Base-by-base conservation (phyloP, 2,329 filamentous ascomycete species). In the Arachnopeziza araneosa region DNA sequence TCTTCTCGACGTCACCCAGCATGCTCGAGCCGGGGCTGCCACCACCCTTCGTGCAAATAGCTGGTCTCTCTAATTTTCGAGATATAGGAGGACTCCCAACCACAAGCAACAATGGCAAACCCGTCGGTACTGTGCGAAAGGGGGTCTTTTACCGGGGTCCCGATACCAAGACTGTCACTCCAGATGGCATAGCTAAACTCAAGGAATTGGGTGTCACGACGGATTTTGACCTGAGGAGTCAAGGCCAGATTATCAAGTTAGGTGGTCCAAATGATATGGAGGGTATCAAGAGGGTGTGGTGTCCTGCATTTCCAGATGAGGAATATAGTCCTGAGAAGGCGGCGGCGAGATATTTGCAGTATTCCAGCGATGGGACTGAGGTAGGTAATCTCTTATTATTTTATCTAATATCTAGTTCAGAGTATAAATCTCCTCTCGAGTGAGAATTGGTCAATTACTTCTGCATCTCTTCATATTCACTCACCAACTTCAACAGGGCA, bases 211-310 rank as follows among this genome's bases (percentile, higher is more conserved):
- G 81, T 21, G 80, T 93, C 64, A 79, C 75, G 22, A 77, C 79
- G 59, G 80, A 90, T 58, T 91, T 85, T 70, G 89, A 91, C 74
- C 77, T 91, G 6, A 80, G 89, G 54, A 87, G 83, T 44, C 72
- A 74, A n/a, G 76, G 77, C 5, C 86, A 90, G 74, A 81, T 89
- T 54, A 74, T 79, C 56, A 71, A 75, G 67, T 67, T 75, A 66
- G 63, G 69, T 24, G 74, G 77, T 5, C 72, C 78, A 2, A 70
- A 75, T 24, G 75, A 78, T 51, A 77, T 78, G 69, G 77, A 79
- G 1, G 79, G 79, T 12, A 78, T 85, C 50, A 69, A 76, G 54
- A 77, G 85, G 7, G 73, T 83, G 14, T 87, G 86, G 71, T 77
- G 77, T 2, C 86, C 88, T 0, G 85, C 91, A 1, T 91, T 91